These are phyloP conservation scores for Acidiella bohemica DNA, from an alignment of 495 filamentous ascomycete genomes.

Conservation along the genomic window DNA sequence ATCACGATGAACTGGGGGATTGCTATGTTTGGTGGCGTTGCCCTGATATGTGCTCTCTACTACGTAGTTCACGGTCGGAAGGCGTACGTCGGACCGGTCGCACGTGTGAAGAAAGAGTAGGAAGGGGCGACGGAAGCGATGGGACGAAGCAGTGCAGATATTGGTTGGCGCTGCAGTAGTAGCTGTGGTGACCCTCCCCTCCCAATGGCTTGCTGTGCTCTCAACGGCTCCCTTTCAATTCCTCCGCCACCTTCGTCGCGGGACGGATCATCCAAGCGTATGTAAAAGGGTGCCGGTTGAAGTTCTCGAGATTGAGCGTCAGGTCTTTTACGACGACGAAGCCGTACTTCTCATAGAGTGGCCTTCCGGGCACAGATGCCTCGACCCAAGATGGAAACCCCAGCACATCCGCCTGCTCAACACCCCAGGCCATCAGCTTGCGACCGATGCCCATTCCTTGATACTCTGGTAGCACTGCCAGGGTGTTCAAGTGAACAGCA, in stretches of 20 bases:
- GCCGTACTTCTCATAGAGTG: constrained; percentile 29
- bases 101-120: background rate
- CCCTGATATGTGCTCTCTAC: constrained; percentile 3
- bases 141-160: too few species aligned
- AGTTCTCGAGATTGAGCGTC: too few species aligned
- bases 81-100: constrained; percentile 4
- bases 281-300: too few species aligned
- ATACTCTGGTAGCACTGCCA: constrained; percentile 1
- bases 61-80: constrained; percentile 3
- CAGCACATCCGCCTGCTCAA: constrained; percentile 28
- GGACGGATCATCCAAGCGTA: too few species aligned
- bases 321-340: constrained; percentile 11
- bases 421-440: constrained; percentile 32
- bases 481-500: background rate
- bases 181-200: too few species aligned
- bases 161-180: too few species aligned
- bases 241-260: too few species aligned
- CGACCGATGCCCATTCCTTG: constrained; percentile 1
- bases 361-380: constrained; percentile 28
- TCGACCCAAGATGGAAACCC: constrained; percentile 30
- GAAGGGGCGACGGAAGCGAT: too few species aligned
- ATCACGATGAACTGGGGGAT: constrained; percentile 4
- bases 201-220: too few species aligned
- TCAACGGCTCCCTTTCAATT: too few species aligned
- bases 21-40: constrained; percentile 9